These are phyloP conservation scores for Discostella stelligera DNA, from an alignment of 352 stramenopile genomes.

Conservation along the genomic window DNA sequence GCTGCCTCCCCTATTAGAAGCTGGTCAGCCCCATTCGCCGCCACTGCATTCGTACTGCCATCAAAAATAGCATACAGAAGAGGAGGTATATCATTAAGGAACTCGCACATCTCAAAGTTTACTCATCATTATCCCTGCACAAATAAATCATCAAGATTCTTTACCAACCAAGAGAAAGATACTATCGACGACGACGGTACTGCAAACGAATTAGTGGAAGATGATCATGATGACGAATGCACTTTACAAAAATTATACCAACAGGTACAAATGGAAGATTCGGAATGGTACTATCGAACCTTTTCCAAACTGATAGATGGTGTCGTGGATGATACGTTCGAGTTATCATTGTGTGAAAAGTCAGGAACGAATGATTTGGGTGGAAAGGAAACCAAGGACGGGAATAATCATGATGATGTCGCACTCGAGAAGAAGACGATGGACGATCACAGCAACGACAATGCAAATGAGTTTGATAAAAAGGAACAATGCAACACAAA, in stretches of 20 bases:
- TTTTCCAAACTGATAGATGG: slow-evolving; percentile 46
- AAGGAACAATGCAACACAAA: neutral
- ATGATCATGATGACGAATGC: slow-evolving; percentile 22
- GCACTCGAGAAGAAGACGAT: neutral
- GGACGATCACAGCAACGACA: neutral
- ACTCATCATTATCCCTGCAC: neutral
- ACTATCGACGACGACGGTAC: neutral
- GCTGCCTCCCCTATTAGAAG: neutral
- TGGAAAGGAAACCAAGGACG: neutral
- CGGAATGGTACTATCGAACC: slow-evolving; percentile 50
- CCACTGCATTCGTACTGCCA: slow-evolving; percentile 11
- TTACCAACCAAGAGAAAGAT: slow-evolving; percentile 12
- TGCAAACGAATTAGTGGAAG: slow-evolving; percentile 3
- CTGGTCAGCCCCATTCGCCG: neutral
- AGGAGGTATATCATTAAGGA: slow-evolving; percentile 6
- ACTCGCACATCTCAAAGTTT: slow-evolving; percentile 11
- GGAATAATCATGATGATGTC: slow-evolving; percentile 8
- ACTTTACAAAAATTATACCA: slow-evolving; percentile 48
- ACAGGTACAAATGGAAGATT: slow-evolving; percentile 53
- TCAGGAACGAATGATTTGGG: neutral
- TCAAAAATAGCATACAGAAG: neutral
- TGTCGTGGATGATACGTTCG: slow-evolving; percentile 11
- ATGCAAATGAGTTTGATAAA: too few relatives aligned
- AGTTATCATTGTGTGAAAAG: neutral
- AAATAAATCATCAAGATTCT: neutral